Base-by-base conservation (phyloP, 140 eudicot genomes). In the Cichorium intybus region DNA sequence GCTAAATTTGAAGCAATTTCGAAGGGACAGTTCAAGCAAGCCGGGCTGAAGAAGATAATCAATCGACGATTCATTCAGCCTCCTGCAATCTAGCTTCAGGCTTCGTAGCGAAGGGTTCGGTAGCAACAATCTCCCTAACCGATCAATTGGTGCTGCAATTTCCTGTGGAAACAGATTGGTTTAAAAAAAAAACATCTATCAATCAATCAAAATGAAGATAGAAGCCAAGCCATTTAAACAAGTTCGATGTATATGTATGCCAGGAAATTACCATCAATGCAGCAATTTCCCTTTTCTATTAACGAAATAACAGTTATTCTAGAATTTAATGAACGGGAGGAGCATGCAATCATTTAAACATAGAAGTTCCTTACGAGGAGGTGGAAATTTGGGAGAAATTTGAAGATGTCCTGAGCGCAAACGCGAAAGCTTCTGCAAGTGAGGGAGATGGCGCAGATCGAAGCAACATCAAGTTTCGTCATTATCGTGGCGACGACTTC, bases 1-100 rank as follows among this genome's bases (percentile, higher is more conserved):
- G 55, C 88, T 86, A 60, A 89, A 88, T 54, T 82, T 88, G n/a
- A 58, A 73, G 73, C 99, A 93, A 78, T 89, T 86, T 34, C 84
- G 86, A 10, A 93, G 95, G 45, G 62, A 75, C n/a, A 89, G 70
- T 27, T 88, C 88, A 8, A 55, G 82, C 80, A 88, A 77, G 27
- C 90, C 80, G n/a, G 99, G 97, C 61, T 75, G 88, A 14, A 84
- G 66, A 60, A 93, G 79, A 20, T 41, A 70, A 60, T 80, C 84
- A 26, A 88, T 72, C n/a, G 95, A 79, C 0, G 83, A 67, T 54
- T 93, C 99, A 48, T 84, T 84, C 62, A 93, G 81, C 60, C 90
- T 84, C 62, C 81, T 63, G 69, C 97, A 88, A 73, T 93, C 97
- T 31, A 93, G 74, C 77, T 85, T 77, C 35, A 93, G 68, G 76